A percentile compares a stretch with the other conserved stretches of the same genome.
Conservation (phyloP, 106 monocot species). For the Xerophyta viscosa region DNA sequence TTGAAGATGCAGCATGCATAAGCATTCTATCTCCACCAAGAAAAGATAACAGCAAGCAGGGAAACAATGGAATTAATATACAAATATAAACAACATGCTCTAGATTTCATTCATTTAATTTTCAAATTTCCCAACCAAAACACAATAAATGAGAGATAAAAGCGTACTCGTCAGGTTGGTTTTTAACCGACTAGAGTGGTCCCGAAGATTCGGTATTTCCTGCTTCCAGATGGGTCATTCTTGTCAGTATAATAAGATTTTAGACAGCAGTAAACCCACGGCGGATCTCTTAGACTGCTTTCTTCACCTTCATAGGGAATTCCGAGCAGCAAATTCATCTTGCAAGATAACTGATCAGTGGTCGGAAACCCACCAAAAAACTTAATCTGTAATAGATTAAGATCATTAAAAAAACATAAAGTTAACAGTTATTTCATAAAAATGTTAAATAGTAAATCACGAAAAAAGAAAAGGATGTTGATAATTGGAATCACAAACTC, state of each 20-base stretch:
- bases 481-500: too few relatives aligned
- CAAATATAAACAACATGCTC: too few relatives aligned
- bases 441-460: too few relatives aligned
- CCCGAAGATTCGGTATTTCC: constrained; percentile 31
- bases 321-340: constrained; percentile 60
- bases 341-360: constrained; percentile 15
- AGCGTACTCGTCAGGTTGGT: too few relatives aligned
- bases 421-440: background rate
- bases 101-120: too few relatives aligned
- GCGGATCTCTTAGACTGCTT: constrained; percentile 29
- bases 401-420: background rate
- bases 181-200: constrained; percentile 29
- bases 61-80: too few relatives aligned
- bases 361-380: constrained; percentile 50
- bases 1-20: too few relatives aligned
- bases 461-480: too few relatives aligned
- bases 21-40: too few relatives aligned
- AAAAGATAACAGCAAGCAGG: too few relatives aligned
- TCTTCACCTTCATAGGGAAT: constrained; percentile 13
- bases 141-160: too few relatives aligned
- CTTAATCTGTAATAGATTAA: constrained; percentile 25
- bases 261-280: constrained; percentile 61
- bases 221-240: constrained; percentile 37
- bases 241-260: constrained; percentile 45
- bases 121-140: too few relatives aligned